Percentiles rank a stretch among this genome's conserved stretches.
Evolutionary conservation across 2,329 filamentous ascomycete genomes (phyloP).

Genomic region (Penicillium freii): DNA sequence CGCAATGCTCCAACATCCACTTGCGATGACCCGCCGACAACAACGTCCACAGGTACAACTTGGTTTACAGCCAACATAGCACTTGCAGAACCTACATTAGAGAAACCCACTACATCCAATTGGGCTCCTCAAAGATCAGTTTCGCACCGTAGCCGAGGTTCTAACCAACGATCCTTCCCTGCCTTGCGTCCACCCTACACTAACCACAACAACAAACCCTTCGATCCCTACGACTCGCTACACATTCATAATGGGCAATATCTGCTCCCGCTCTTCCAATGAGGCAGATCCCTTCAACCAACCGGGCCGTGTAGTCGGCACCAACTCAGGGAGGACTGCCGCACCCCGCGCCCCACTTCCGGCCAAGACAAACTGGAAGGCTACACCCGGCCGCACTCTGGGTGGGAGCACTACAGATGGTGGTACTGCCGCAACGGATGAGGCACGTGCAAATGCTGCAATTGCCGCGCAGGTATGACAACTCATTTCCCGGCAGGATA

Average conservation of each 20-base stretch:
- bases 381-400: constrained; percentile 60
- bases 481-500: neutral
- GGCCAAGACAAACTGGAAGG: constrained; percentile 43
- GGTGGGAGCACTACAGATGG: constrained; percentile 49
- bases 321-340: constrained; percentile 48
- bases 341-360: constrained; percentile 52
- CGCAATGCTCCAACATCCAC: neutral
- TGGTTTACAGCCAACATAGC: neutral
- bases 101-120: neutral
- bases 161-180: neutral
- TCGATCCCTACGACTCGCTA: constrained; percentile 6
- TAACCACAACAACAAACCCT: neutral
- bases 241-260: constrained; percentile 68
- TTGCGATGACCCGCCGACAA: neutral
- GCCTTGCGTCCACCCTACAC: neutral
- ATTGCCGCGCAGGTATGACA: constrained; percentile 78
- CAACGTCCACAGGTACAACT: neutral
- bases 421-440: constrained; percentile 31
- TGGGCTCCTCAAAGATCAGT: neutral
- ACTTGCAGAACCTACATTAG: too few species aligned
- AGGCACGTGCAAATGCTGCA: constrained; percentile 72
- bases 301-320: constrained; percentile 70
- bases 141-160: neutral
- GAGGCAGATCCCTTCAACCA: constrained; percentile 64
- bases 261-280: constrained; percentile 71